Evolutionary conservation across 2,329 filamentous ascomycete genomes (phyloP).

Genomic region (Cercospora berteroae): DNA sequence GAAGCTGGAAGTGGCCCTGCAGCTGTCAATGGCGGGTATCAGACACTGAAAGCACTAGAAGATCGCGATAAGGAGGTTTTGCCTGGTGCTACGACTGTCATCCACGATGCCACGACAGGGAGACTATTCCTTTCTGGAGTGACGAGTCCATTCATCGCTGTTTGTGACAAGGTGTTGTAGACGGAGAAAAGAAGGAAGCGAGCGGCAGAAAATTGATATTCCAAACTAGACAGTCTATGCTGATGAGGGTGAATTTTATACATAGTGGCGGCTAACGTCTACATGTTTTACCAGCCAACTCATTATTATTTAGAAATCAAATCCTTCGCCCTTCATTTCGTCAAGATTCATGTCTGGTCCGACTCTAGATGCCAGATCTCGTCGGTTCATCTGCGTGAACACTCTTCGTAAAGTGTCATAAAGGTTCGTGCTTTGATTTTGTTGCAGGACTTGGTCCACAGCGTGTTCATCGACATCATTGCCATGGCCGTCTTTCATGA

Average conservation of each 20-base stretch:
- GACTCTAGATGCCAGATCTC: slow-evolving; percentile 84
- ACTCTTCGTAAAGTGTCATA: slow-evolving; percentile 92
- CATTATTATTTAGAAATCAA: slow-evolving; percentile 65
- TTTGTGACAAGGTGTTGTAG: slow-evolving; percentile 21
- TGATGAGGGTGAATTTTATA: background rate
- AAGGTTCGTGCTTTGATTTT: slow-evolving; percentile 95
- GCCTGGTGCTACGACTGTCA: slow-evolving; percentile 24
- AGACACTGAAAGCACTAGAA: slow-evolving; percentile 20
- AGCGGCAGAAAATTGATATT: background rate
- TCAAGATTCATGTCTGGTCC: slow-evolving; percentile 88
- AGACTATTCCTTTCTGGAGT: slow-evolving; percentile 24
- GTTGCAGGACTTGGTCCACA: slow-evolving; percentile 82
- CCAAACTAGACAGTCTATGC: background rate
- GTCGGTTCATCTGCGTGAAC: slow-evolving; percentile 91
- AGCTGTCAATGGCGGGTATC: slow-evolving; percentile 8
- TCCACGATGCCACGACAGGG: slow-evolving; percentile 27
- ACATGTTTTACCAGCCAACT: background rate
- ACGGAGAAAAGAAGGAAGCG: background rate
- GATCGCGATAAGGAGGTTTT: slow-evolving; percentile 22
- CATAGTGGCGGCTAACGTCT: background rate
- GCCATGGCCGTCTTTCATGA: slow-evolving; percentile 60
- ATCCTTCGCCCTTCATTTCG: slow-evolving; percentile 74
- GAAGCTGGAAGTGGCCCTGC: slow-evolving; percentile 6
- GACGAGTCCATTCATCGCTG: slow-evolving; percentile 25
- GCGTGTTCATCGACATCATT: slow-evolving; percentile 64